These are phyloP conservation scores for Pilobolus umbonatus DNA, from an alignment of 192 early-diverging fungal species.

Conservation along the genomic window DNA sequence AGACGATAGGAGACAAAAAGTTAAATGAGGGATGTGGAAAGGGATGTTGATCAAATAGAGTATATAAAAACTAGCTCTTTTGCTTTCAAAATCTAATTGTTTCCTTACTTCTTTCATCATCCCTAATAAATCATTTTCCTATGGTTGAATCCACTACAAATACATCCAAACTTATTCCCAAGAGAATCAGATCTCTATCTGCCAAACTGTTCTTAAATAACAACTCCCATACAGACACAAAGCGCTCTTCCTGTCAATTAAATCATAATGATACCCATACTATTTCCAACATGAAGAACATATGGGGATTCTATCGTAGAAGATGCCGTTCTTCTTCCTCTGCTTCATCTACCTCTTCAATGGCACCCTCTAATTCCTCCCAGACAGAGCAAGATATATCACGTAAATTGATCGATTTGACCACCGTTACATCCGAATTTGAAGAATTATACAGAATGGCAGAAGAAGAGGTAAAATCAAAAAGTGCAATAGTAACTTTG, in stretches of 20 bases:
- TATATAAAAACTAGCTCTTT: too few species aligned
- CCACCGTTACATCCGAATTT: neutral
- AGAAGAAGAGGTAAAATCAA: constrained; percentile 14
- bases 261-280: too few species aligned
- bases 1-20: too few species aligned
- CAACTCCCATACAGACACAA: neutral
- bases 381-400: neutral
- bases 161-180: neutral
- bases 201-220: neutral
- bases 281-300: too few species aligned
- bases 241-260: constrained; percentile 4
- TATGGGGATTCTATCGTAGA: constrained; percentile 19
- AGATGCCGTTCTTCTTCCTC: constrained; percentile 13
- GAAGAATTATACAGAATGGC: constrained; percentile 1
- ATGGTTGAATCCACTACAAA: neutral
- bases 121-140: neutral
- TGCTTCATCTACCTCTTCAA: constrained; percentile 2
- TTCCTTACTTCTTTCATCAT: neutral
- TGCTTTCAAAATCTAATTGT: neutral
- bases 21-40: too few species aligned
- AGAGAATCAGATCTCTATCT: constrained; percentile 10
- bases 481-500: neutral
- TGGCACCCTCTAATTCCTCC: neutral
- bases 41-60: too few species aligned
- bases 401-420: neutral